Evolutionary conservation across 352 stramenopile species (phyloP).

Genomic region (Phytophthora syringae): DNA sequence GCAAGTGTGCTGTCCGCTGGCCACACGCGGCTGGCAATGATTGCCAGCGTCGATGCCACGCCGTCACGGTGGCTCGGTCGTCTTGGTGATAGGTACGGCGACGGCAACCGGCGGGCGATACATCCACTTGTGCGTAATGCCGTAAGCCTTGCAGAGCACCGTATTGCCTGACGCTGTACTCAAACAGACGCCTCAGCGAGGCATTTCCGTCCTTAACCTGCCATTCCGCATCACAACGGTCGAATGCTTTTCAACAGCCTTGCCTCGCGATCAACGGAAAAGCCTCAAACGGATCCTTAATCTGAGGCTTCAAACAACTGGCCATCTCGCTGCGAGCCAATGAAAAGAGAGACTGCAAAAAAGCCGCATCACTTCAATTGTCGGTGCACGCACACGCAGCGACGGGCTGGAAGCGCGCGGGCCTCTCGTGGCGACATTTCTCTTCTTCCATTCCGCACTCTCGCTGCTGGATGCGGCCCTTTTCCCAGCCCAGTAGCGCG

Average conservation of each 20-base stretch:
- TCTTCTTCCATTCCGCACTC: constrained; percentile 19
- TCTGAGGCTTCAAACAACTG: constrained; percentile 4
- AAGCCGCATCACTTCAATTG: constrained; percentile 27
- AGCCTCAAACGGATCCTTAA: neutral
- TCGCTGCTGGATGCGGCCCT: constrained; percentile 24
- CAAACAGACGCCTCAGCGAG: neutral
- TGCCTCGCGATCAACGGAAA: neutral
- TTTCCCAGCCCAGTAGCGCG: neutral
- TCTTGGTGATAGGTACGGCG: constrained; percentile 13
- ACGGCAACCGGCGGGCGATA: too few relatives aligned
- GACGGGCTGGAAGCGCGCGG: constrained; percentile 6
- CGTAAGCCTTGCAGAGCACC: constrained; percentile 19
- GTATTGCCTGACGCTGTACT: constrained; percentile 6
- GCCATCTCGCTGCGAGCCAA: constrained; percentile 14
- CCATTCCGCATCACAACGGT: neutral
- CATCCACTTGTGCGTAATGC: constrained; percentile 2
- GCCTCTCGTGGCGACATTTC: constrained; percentile 15
- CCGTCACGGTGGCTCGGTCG: neutral
- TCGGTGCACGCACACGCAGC: constrained; percentile 17
- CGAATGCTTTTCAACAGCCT: too few relatives aligned
- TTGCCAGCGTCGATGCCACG: constrained; percentile 5
- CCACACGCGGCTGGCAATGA: too few relatives aligned
- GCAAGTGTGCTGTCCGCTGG: too few relatives aligned
- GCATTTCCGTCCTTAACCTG: neutral
- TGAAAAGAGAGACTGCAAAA: constrained; percentile 26